Base-by-base conservation (phyloP, 768 basidiomycete species). In the Ramaria sp. region DNA sequence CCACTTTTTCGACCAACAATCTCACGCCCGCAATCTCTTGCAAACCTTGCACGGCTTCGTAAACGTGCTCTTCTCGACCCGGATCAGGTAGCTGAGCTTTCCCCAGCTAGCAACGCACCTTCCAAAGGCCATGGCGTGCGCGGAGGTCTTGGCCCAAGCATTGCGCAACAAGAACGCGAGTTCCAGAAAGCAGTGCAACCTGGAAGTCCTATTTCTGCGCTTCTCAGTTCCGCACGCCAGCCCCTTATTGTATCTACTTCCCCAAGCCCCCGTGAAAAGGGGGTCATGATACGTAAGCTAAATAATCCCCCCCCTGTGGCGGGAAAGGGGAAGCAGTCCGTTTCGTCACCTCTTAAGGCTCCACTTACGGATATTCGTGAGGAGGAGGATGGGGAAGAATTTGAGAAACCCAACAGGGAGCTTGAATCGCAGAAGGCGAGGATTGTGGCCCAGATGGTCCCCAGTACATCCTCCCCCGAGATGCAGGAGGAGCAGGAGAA, bases 131-230 rank as follows among this genome's bases (percentile, higher is more conserved):
- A 57, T 52, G 62, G 42, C 15, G 46, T 13, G 19, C 51, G 51
- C 20, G 37, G 51, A 12, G 37, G 37, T 24, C 51, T 11, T 54
- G 46, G 34, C 19, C 45, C 79, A 12, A 86, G 76, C 46, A 82
- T 87, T 57, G 65, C 80, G 0, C 79, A 91, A 63, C 89, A 91
- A 66, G 96, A 99, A 78, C 86, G 86, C 68, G 96, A 98, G 69
- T 97, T 98, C 84, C 86, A 88, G 73, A 85, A 87, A 64, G 96
- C 93, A 1, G 90, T 98, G 1, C 91, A 93, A 66, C 95, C 94
- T 6, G 92, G 90, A 43, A 90, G 87, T 60, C 96, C 96, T 0
- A 94, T 99, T 59, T 89, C 90, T 30, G 91, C 90, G 2, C 72
- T 99, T 50, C 78, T 99, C 63, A 86, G 81, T 62, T 92, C 91